Base-by-base conservation (phyloP, 169 alveolate species). In the Neospora caninum region DNA sequence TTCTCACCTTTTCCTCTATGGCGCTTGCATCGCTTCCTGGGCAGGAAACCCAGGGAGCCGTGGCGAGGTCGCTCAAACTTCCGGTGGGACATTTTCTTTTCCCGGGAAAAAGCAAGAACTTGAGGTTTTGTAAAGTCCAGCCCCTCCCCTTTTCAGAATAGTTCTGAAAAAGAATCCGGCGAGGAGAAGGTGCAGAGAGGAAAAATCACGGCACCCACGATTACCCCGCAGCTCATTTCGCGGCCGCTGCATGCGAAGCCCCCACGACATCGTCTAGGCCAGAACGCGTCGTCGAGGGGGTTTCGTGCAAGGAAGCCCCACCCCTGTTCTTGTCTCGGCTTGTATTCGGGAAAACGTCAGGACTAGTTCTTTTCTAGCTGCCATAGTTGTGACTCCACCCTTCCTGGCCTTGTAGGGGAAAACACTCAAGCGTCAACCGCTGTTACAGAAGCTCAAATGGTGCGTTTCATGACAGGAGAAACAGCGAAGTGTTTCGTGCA, bases 31-130 rank as follows among this genome's bases (percentile, higher is more conserved):
- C 99, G 95, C 98, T 99, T 99, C 95, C 99, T 96, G 38, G 99
- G 99, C 89, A 99, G 97, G 98, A 99, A 99, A 88, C 99, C 99
- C 96, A 99, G 98, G 38, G 99, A 98, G 89, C 99, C 99, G 95
- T 98, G 99, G 95, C 99, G 99, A 80, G 99, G 99, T 95, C 99
- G 97, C 97, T 99, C 99, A 97, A 98, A 99, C 98, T 99, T 99
- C 92, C 99, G 98, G 97, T 99, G 99, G 80, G 99, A 99, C 99
- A 99, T 99, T 94, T 92, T 97, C 34, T 64, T 64, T 64, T 13
- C 73, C 73, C 73, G 1, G 73, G 31, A 64, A 64, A 64, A 16
- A 22, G 31, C 25, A 64, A 16, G 73, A 64, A 64, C 73, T 49
- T 64, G 73, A 64, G 73, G 73, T 22, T 64, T 22, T 64, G 25